A percentile compares a stretch with the other conserved stretches of the same genome.
phyloP scores from a whole-genome alignment of 257 asterid species.

The Primulina eburnea region DNA sequence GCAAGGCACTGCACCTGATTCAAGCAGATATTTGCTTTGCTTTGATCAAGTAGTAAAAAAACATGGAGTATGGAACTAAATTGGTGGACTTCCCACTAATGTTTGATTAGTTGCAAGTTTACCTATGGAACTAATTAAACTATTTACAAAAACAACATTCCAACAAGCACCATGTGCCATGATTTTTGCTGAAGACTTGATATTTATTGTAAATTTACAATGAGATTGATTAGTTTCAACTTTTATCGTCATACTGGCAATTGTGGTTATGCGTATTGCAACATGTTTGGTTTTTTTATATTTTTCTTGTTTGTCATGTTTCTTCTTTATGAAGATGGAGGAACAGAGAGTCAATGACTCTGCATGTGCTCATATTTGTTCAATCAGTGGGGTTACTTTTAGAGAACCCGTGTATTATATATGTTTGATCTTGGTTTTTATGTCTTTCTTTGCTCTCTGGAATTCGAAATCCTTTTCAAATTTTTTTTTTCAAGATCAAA shows the following conservation, averaged over 20 bases:
- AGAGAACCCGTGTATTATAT: background rate
- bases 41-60: too few species aligned
- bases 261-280: background rate
- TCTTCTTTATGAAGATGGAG: background rate
- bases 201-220: too few species aligned
- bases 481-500: constrained; percentile 65
- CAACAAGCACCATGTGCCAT: background rate
- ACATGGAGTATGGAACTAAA: too few species aligned
- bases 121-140: too few species aligned
- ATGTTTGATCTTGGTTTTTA: constrained; percentile 5
- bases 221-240: background rate
- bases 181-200: too few species aligned
- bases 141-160: too few species aligned
- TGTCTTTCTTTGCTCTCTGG: background rate
- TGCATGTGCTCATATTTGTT: background rate
- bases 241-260: too few species aligned
- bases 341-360: background rate
- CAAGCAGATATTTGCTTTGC: too few species aligned
- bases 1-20: too few species aligned
- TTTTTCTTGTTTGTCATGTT: background rate
- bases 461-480: constrained; percentile 17
- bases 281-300: background rate
- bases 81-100: too few species aligned
- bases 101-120: too few species aligned
- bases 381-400: background rate